Evolutionary conservation across 106 monocot species (phyloP), one percentile per base, ranked within the genome.

Genomic region (Hemerocallis citrina): DNA sequence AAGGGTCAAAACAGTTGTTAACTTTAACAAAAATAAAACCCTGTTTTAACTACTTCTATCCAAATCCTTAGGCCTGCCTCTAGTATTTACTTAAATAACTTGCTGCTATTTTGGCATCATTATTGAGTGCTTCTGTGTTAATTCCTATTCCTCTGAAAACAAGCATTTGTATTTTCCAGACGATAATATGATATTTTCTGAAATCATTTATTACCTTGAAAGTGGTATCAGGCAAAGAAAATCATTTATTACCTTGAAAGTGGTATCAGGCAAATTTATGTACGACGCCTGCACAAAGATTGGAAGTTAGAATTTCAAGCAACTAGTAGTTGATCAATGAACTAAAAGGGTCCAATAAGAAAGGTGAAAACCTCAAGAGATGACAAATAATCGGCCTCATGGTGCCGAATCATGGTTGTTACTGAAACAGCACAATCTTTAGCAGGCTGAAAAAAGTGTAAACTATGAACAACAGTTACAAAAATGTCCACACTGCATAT

Each of bases 321-420:
- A 12, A 31, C 50, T 54, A 71, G 14, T 3, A 50, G 2, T 47
- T 47, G 25, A 50, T 50, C 23, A 25, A 24, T 10, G 28, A 50
- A 28, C 28, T 27, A 50, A 3, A 25, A 4, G 23, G 47, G n/a
- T n/a, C 47, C 47, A 47, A 21, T 25, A 50, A 27, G 50, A 4
- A 50, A 74, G 64, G 49, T 22, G 8, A 23, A 30, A 64, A 93
- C 93, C 93, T 93, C 93, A 68, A 93, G 89, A 28, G 89, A 85
- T 43, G 79, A 30, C 75, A 80, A 66, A 62, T 82, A 85, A 49
- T 93, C 89, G 8, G 79, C 29, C 76, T 93, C 93, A 67, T 85
- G 85, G 33, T 85, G 89, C 19, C 73, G 79, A 33, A 93, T 74
- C 52, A 80, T 89, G 55, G 65, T 82, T 67, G 75, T 70, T 72